Conservation (phyloP, 2,329 filamentous ascomycete species). For the Cryphonectria carpinicola region DNA sequence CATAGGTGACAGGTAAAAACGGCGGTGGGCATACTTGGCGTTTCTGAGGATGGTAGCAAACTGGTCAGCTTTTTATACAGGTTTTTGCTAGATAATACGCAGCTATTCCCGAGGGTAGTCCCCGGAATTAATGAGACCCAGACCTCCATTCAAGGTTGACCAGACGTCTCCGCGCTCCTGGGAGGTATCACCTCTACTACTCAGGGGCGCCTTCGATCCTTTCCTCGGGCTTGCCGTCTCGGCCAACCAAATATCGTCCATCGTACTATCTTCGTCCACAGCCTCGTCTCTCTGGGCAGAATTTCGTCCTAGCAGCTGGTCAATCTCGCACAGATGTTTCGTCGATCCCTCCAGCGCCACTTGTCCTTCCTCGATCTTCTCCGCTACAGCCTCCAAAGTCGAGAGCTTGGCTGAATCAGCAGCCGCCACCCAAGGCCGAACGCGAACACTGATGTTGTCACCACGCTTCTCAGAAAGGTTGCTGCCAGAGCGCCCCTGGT, state of each 20-base stretch:
- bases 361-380: conserved; percentile 63
- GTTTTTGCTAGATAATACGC: conserved; percentile 27
- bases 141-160: conserved; percentile 55
- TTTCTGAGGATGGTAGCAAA: conserved; percentile 29
- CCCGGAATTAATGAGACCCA: conserved; percentile 54
- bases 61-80: conserved; percentile 11
- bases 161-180: conserved; percentile 49
- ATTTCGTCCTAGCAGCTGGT: conserved; percentile 50
- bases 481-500: conserved; percentile 49
- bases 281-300: conserved; percentile 33
- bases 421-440: conserved; percentile 63
- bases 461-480: conserved; percentile 44
- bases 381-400: conserved; percentile 61
- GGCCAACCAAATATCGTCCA: conserved; percentile 44
- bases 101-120: conserved; percentile 30
- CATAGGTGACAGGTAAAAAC: background rate
- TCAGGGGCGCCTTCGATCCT: conserved; percentile 29
- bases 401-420: conserved; percentile 63
- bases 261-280: conserved; percentile 19
- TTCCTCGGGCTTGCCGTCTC: conserved; percentile 38
- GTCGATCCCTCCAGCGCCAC: conserved; percentile 58
- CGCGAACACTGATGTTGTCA: conserved; percentile 46
- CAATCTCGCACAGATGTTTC: conserved; percentile 52
- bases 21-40: conserved; percentile 30
- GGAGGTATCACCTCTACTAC: conserved; percentile 32